Conservation (phyloP, 495 filamentous ascomycete genomes). For the Viridothelium virens region DNA sequence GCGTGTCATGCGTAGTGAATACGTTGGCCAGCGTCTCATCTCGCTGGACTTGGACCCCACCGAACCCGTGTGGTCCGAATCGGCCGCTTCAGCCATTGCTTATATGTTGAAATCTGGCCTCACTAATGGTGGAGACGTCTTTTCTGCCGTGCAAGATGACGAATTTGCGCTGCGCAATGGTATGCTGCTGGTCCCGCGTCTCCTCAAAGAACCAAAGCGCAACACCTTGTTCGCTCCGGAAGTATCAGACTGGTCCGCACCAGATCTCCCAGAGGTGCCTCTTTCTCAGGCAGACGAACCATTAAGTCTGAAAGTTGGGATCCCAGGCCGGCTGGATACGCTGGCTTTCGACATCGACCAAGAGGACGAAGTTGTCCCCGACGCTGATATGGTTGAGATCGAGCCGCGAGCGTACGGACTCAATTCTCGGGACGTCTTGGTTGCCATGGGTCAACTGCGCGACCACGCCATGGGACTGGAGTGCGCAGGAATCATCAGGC, state of each 20-base stretch:
- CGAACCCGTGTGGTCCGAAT: neutral
- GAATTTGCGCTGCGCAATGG: neutral
- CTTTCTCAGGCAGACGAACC: neutral
- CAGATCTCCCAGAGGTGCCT: neutral
- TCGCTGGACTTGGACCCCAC: neutral
- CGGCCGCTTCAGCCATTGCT: neutral
- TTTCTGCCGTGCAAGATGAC: neutral
- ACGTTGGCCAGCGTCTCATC: neutral
- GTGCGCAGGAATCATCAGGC: neutral
- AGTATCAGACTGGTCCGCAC: neutral
- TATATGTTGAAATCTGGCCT: neutral
- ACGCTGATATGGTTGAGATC: constrained; percentile 8
- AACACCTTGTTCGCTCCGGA: neutral
- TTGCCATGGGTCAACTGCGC: neutral
- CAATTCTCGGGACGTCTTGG: constrained; percentile 13
- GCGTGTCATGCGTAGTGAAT: constrained; percentile 6
- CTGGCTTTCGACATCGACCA: constrained; percentile 1
- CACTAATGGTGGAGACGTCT: neutral
- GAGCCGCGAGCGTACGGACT: constrained; percentile 4
- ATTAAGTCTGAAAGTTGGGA: neutral
- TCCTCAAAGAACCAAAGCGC: neutral
- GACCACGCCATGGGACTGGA: constrained; percentile 1
- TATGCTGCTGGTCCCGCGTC: neutral
- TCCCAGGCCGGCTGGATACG: constrained; percentile 6
- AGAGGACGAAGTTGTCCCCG: neutral